Conservation (phyloP, 75 land plant species). For the Pinus tabuliformis region DNA sequence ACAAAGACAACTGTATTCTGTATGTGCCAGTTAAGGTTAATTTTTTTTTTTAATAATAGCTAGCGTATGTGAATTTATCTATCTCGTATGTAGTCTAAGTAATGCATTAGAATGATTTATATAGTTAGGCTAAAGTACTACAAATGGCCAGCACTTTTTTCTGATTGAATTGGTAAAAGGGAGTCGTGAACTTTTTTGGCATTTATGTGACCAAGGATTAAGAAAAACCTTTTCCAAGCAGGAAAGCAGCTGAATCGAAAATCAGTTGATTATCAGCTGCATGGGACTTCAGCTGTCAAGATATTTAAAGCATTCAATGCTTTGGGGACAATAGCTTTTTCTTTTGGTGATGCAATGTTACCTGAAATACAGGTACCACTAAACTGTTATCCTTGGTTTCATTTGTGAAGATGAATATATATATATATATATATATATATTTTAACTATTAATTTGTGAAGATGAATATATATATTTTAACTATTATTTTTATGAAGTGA, state of each 20-base stretch:
- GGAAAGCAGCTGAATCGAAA: constrained; percentile 34
- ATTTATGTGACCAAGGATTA: neutral
- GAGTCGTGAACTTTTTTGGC: neutral
- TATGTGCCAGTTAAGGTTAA: no score
- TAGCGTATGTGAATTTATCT: no score
- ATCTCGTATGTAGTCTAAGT: no score
- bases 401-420: neutral
- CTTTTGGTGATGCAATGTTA: constrained; percentile 77
- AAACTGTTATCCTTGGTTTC: neutral
- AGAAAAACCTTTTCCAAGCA: constrained; percentile 7
- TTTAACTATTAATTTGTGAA: no score
- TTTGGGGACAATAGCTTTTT: constrained; percentile 62
- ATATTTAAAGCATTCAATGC: constrained; percentile 49
- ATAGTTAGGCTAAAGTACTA: neutral
- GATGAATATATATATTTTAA: no score
- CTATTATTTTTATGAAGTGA: no score
- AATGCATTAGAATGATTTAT: no score
- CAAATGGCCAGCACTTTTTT: neutral
- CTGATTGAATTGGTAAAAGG: neutral
- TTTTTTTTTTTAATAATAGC: no score
- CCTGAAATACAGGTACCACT: constrained; percentile 61
- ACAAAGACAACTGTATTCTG: no score
- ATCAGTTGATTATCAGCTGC: constrained; percentile 32
- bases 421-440: no score
- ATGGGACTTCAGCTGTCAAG: constrained; percentile 35